Evolutionary conservation across 192 early-diverging fungal genomes (phyloP), one percentile per base, ranked within the genome.

Genomic region (Rhizophagus prolifer): DNA sequence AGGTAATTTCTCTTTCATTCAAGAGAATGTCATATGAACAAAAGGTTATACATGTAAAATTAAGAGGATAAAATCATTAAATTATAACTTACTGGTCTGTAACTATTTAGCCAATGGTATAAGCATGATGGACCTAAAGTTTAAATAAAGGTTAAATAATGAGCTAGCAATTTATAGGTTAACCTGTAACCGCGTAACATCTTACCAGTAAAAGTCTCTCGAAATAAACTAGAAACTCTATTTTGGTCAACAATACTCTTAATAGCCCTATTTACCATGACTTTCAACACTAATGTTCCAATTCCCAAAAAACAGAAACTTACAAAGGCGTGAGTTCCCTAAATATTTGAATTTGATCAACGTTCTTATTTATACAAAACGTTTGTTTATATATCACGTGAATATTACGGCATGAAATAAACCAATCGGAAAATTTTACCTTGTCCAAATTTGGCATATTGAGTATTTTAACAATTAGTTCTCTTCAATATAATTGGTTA

Each of bases 161-260:
- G 28, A 72, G 3, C 10, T 21, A 19, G 9, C 19, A 23, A 13
- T 23, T n/a, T 19, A 47, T 19, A 16, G 13, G 26, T 19, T 2
- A 30, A 28, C 12, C 0, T 65, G 26, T 16, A 8, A 19, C n/a
- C 19, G 63, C 9, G 26, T 44, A 19, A 64, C 10, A 46, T 31
- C 23, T 46, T 54, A 75, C 74, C 74, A 30, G 74, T 75, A 31
- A 75, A 75, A 25, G 62, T 60, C 16, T 75, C 74, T n/a, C 63
- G 60, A 58, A 64, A 75, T n/a, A 64, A 31, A 38, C 28, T 46
- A 28, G 61, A 59, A 19, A 58, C 62, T 23, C 58, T 64, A 44
- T 58, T 46, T 60, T 65, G 31, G 46, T 75, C 74, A 2, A 67
- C 65, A 41, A 67, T 67, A 41, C n/a, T 67, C 16, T 38, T 67